Evolutionary conservation across 805 yeast genomes (phyloP).

Genomic region (Zygosaccharomyces bisporus): DNA sequence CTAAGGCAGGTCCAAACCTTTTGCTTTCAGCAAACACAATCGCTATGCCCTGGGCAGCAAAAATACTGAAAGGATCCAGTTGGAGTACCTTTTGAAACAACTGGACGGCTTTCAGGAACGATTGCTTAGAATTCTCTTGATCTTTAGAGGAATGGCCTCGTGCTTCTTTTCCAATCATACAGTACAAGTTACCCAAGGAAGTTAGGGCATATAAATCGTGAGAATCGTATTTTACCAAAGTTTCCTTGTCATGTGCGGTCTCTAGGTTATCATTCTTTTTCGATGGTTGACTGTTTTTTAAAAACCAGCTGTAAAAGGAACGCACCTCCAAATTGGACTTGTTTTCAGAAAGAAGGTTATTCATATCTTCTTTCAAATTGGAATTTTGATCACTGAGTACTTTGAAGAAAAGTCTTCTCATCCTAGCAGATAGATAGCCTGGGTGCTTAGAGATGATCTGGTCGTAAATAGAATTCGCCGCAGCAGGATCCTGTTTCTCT

Average conservation of each 20-base stretch:
- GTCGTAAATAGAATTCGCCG: slow-evolving; percentile 43
- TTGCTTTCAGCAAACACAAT: slow-evolving; percentile 85
- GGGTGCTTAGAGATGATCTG: slow-evolving; percentile 59
- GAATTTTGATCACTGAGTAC: slow-evolving; percentile 41
- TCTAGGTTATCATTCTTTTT: slow-evolving; percentile 56
- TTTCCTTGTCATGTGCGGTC: slow-evolving; percentile 76
- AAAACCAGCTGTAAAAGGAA: slow-evolving; percentile 89
- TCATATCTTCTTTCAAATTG: slow-evolving; percentile 33
- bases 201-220: slow-evolving; percentile 88
- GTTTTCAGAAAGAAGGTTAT: slow-evolving; percentile 48
- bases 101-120: slow-evolving; percentile 87
- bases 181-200: slow-evolving; percentile 85
- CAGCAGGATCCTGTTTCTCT: slow-evolving; percentile 43
- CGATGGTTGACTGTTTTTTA: slow-evolving; percentile 47
- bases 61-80: slow-evolving; percentile 79
- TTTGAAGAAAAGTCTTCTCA: slow-evolving; percentile 64
- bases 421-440: slow-evolving; percentile 66
- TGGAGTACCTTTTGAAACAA: slow-evolving; percentile 83
- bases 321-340: slow-evolving; percentile 74
- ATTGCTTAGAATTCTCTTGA: slow-evolving; percentile 57
- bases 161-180: slow-evolving; percentile 73
- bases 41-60: slow-evolving; percentile 97
- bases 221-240: slow-evolving; percentile 74
- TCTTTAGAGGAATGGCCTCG: slow-evolving; percentile 37
- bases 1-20: slow-evolving; percentile 71